phyloP scores from a whole-genome alignment of 768 basidiomycete species.

The Leccinum olivaceopallidum region DNA sequence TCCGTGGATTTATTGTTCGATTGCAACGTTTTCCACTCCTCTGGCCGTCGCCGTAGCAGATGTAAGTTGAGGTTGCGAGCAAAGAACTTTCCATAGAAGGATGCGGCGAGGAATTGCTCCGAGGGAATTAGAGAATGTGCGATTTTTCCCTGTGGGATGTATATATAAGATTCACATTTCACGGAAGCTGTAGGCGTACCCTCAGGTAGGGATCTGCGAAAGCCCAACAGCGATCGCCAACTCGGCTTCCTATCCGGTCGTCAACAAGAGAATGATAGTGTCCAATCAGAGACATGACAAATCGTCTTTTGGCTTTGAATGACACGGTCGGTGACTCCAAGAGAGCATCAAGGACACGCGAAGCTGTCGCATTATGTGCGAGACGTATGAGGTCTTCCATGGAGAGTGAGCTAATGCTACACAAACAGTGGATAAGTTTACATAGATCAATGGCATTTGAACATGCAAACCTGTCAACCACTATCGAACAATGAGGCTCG shows the following conservation, averaged over 20 bases:
- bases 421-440: constrained; percentile 9
- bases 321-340: constrained; percentile 69
- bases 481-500: constrained; percentile 62
- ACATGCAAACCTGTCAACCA: constrained; percentile 63
- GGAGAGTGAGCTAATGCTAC: constrained; percentile 59
- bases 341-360: constrained; percentile 77
- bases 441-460: background rate
- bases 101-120: constrained; percentile 69
- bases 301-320: constrained; percentile 62
- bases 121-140: constrained; percentile 75
- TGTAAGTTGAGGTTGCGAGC: constrained; percentile 75
- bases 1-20: constrained; percentile 37
- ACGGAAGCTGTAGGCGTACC: constrained; percentile 40
- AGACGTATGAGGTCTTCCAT: constrained; percentile 58
- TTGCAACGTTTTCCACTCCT: constrained; percentile 83
- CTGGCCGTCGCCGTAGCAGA: constrained; percentile 73
- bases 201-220: constrained; percentile 92
- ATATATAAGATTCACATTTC: constrained; percentile 8
- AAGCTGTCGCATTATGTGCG: constrained; percentile 66
- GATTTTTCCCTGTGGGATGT: constrained; percentile 78
- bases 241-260: constrained; percentile 87
- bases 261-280: constrained; percentile 81
- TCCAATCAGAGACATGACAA: constrained; percentile 76
- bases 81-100: constrained; percentile 89
- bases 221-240: constrained; percentile 90